A percentile compares a stretch with the other conserved stretches of the same genome.
phyloP scores from a whole-genome alignment of 768 basidiomycete species.

The Phlebiopsis gigantea region DNA sequence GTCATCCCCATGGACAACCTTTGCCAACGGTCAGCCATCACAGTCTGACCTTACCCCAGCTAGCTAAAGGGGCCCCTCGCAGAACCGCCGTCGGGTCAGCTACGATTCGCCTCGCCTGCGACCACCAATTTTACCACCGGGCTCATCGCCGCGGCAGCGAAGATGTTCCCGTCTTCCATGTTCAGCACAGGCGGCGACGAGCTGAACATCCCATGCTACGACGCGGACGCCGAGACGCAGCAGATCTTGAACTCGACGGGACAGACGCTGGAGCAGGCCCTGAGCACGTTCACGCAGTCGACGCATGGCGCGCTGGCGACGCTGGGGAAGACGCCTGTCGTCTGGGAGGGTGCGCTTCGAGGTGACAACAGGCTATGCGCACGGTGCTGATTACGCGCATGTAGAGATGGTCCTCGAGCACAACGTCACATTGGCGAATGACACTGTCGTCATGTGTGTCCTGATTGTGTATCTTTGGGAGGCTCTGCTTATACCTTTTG shows the following conservation, averaged over 20 bases:
- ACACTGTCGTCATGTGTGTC: conserved; percentile 51
- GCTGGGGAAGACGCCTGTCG: conserved; percentile 43
- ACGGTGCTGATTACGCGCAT: conserved; percentile 5
- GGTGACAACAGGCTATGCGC: not conserved
- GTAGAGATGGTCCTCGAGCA: conserved; percentile 32
- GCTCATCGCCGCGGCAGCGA: conserved; percentile 28
- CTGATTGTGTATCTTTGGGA: conserved; percentile 2
- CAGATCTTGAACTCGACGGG: conserved; percentile 26
- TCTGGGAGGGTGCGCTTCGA: conserved; percentile 34
- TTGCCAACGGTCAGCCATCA: conserved; percentile 26
- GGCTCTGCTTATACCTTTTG: not conserved
- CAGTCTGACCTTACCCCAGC: not conserved
- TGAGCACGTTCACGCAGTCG: conserved; percentile 30
- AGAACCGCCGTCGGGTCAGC: conserved; percentile 48
- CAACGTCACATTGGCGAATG: conserved; percentile 27
- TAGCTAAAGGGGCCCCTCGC: not conserved
- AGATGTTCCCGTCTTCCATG: conserved; percentile 28
- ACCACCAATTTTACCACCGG: conserved; percentile 29
- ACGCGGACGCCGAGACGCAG: conserved; percentile 31
- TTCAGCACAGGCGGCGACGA: conserved; percentile 48
- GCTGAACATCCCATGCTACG: conserved; percentile 37
- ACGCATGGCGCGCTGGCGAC: conserved; percentile 29
- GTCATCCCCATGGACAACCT: conserved; percentile 29
- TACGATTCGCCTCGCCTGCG: conserved; percentile 32
- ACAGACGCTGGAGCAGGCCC: conserved; percentile 33